A percentile compares a stretch with the other conserved stretches of the same genome.
These are phyloP conservation scores for Sophora flavescens DNA, from an alignment of 306 rosid genomes.

Conservation along the genomic window DNA sequence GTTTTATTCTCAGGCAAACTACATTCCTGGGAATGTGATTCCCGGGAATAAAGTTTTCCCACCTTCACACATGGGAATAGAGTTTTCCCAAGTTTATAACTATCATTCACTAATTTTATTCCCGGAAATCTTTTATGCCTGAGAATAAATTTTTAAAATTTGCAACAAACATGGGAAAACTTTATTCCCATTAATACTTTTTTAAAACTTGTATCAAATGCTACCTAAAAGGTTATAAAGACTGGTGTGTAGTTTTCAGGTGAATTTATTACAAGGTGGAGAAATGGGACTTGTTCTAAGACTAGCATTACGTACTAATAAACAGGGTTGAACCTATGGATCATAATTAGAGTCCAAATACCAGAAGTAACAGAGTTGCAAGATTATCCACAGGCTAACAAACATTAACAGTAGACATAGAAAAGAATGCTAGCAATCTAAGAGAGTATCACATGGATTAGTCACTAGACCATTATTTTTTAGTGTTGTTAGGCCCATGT, in stretches of 20 bases:
- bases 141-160: no score
- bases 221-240: conserved; percentile 6
- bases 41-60: no score
- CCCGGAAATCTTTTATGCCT: no score
- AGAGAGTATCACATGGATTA: background rate
- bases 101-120: no score
- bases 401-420: background rate
- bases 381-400: background rate
- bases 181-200: no score
- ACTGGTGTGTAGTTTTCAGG: background rate
- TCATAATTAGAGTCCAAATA: conserved; percentile 11
- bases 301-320: background rate
- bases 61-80: no score
- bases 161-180: no score
- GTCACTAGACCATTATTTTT: background rate
- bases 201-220: no score
- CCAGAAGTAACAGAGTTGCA: conserved; percentile 29
- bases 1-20: no score
- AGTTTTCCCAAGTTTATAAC: no score
- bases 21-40: no score
- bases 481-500: background rate
- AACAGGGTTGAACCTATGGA: conserved; percentile 5
- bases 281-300: conserved; percentile 1
- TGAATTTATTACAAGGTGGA: background rate
- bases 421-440: background rate